Base-by-base conservation (phyloP, 2,329 filamentous ascomycete species). In the Penicillium hordei region DNA sequence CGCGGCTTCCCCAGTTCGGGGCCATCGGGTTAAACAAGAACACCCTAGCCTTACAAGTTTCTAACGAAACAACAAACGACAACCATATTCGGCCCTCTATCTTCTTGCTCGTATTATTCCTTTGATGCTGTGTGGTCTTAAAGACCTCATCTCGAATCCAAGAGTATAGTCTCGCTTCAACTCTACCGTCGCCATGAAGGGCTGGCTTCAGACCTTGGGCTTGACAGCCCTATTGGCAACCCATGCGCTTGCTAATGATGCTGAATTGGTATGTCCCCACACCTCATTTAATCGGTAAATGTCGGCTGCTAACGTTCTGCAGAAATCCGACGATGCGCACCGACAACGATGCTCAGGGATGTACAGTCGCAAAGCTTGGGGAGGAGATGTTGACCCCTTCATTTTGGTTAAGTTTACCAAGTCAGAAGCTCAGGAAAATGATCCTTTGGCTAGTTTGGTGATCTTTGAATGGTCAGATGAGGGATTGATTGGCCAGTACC, bases 391-490 rank as follows among this genome's bases (percentile, higher is more conserved):
- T 59, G 91, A 97, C 67, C 93, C 93, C 21, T 96, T 91, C 78
- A 96, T 97, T 73, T 83, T 89, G 66, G 83, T 91, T 73, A 91
- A 91, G 71, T 95, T 96, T 70, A 77, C 89, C 40, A 82, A 85
- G 62, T 82, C 77, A 73, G 75, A 84, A 68, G 78, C 83, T 57
- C 82, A 83, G 33, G 81, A 87, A 55, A 79, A 83, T 45, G 89
- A 96, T 72, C 89, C 90, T 5, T 81, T 91, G 43, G 88, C 92
- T 63, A 95, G 91, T 74, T 77, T 97, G 66, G 82, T 96, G 52
- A 88, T 99, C 62, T 99, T 96, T 74, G 93, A 99, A 77, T 99
- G 93, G 91, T 87, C 84, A 65, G 94, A 99, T 71, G 87, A 89
- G 71, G 78, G 85, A 51, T 81, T 93, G 55, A 86, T 99, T 63